Percentiles rank a stretch among this genome's conserved stretches.
phyloP scores from a whole-genome alignment of 202 grass and related monocot genomes.

The Zizania palustris region DNA sequence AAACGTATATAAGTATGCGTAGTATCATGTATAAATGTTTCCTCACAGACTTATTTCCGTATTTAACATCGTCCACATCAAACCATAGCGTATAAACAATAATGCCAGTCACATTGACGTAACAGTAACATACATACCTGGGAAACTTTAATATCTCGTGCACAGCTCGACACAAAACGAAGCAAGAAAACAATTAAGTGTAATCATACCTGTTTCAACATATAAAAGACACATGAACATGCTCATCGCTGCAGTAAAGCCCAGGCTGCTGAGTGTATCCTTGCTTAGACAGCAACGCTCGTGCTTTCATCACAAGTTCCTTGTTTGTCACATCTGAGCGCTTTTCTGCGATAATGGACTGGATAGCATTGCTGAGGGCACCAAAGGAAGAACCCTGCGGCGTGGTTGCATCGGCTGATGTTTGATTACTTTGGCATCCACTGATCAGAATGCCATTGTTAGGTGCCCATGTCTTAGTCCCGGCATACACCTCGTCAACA shows the following conservation, averaged over 20 bases:
- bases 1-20: not conserved
- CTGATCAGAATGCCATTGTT: slow-evolving; percentile 84
- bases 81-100: not conserved
- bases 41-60: slow-evolving; percentile 33
- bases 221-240: slow-evolving; percentile 72
- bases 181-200: not conserved
- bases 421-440: slow-evolving; percentile 89
- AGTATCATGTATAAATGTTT: slow-evolving; percentile 6
- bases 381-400: slow-evolving; percentile 61
- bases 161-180: slow-evolving; percentile 18
- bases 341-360: slow-evolving; percentile 61
- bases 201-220: slow-evolving; percentile 58
- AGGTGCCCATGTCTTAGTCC: slow-evolving; percentile 55
- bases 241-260: slow-evolving; percentile 83
- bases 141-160: slow-evolving; percentile 27
- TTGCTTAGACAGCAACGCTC: slow-evolving; percentile 65
- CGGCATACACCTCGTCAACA: slow-evolving; percentile 69
- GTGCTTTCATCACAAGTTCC: slow-evolving; percentile 74
- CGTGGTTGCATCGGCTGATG: slow-evolving; percentile 77
- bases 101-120: slow-evolving; percentile 8
- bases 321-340: slow-evolving; percentile 56
- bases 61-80: slow-evolving; percentile 14
- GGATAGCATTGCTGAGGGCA: slow-evolving; percentile 88
- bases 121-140: slow-evolving; percentile 13
- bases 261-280: slow-evolving; percentile 80